Percentiles rank a stretch among this genome's conserved stretches.
phyloP scores from a whole-genome alignment of 108 stramenopile genomes.

The Fragilaria crotonensis region DNA sequence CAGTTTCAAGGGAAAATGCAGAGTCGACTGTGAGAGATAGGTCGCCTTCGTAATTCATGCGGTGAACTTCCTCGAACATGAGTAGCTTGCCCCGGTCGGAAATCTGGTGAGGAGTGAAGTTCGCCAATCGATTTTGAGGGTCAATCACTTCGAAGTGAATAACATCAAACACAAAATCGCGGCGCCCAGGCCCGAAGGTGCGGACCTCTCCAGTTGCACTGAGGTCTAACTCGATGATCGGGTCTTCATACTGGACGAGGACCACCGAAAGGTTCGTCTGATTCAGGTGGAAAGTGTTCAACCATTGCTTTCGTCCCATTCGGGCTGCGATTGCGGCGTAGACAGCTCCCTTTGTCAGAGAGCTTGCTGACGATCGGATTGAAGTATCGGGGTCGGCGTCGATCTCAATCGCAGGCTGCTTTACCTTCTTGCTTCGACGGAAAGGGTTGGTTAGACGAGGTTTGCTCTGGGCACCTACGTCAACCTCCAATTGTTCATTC shows the following conservation, averaged over 20 bases:
- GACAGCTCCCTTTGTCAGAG: neutral
- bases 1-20: conserved; percentile 10
- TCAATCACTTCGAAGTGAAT: conserved; percentile 43
- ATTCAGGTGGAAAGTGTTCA: conserved; percentile 2
- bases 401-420: neutral
- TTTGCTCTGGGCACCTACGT: neutral
- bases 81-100: neutral
- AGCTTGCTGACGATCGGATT: neutral
- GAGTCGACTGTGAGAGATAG: neutral
- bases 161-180: conserved; percentile 56
- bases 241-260: neutral
- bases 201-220: conserved; percentile 33
- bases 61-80: neutral
- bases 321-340: neutral
- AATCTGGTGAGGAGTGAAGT: neutral
- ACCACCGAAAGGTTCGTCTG: neutral
- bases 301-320: conserved; percentile 1
- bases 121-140: neutral
- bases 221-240: conserved; percentile 25
- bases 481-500: neutral
- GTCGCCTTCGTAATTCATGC: neutral
- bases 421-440: neutral
- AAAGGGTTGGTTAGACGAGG: neutral
- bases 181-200: conserved; percentile 40
- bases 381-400: neutral